Evolutionary conservation across 306 rosid genomes (phyloP).

Genomic region (Canavalia ensiformis): DNA sequence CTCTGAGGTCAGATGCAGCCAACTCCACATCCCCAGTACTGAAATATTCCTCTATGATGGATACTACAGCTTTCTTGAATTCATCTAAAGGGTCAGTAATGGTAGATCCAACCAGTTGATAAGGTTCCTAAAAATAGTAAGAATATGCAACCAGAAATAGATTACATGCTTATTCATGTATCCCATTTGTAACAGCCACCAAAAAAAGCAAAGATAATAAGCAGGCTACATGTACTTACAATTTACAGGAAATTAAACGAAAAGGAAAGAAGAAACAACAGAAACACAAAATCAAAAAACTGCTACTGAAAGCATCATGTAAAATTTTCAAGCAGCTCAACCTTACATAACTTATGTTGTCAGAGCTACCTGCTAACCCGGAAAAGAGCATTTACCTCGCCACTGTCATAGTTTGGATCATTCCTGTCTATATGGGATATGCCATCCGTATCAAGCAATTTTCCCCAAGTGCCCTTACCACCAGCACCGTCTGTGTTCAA

Average conservation of each 20-base stretch:
- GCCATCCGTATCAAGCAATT: slow-evolving; percentile 47
- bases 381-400: slow-evolving; percentile 43
- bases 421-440: slow-evolving; percentile 40
- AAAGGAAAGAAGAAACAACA: not conserved
- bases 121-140: slow-evolving; percentile 72
- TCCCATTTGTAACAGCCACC: slow-evolving; percentile 11
- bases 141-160: not conserved
- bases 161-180: slow-evolving; percentile 3
- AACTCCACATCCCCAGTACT: slow-evolving; percentile 75
- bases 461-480: slow-evolving; percentile 50
- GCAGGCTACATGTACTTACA: not conserved
- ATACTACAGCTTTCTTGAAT: slow-evolving; percentile 75
- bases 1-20: slow-evolving; percentile 78
- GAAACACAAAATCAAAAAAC: not conserved
- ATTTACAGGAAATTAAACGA: not conserved
- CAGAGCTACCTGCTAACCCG: not conserved
- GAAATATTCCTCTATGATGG: slow-evolving; percentile 81
- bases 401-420: slow-evolving; percentile 48
- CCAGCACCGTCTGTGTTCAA: slow-evolving; percentile 44
- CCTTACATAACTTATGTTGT: not conserved
- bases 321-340: slow-evolving; percentile 1
- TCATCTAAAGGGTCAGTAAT: slow-evolving; percentile 81
- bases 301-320: not conserved
- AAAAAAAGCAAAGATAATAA: not conserved
- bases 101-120: slow-evolving; percentile 79